Base-by-base conservation (phyloP, 306 rosid species). In the Boehmeria nivea region DNA sequence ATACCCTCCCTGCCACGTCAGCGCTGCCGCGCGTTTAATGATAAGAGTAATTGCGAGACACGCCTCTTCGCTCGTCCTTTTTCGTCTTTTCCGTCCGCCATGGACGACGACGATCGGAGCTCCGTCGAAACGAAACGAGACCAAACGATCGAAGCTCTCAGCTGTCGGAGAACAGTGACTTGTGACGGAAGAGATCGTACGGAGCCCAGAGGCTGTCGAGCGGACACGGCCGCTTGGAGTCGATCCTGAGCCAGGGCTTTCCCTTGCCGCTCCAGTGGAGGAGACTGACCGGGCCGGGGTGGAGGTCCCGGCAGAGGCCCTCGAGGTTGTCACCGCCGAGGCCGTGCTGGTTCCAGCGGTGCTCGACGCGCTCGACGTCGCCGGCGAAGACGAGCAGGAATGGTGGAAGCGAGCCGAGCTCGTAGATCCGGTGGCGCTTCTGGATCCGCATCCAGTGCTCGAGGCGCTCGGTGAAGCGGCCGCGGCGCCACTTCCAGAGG, bases 221-320 rank as follows among this genome's bases (percentile, higher is more conserved):
- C 12, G 95, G 95, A 51, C 97, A 89, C 0, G 94, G 94, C 59
- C 69, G 74, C 66, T 76, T 86, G 0, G 95, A 78, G 70, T 89
- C 94, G 39, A 89, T 67, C 38, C 97, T 70, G 12, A 86, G 78
- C 97, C 97, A 89, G 0, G 97, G 97, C 70, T 89, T 89, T 25
- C 97, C 97, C 24, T 89, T 89, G 3, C 95, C 97, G 56, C 97
- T 89, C 97, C 97, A 89, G 50, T 86, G 97, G 24, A 89, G 76
- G 2, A 89, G 63, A 54, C 97, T 89, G 45, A 82, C 95, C 3
- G 89, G 95, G 14, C 97, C 97, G 1, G 94, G 86, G 24, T 89
- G 97, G 23, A 89, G 82, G 53, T 89, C 79, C 8, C 94, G 65
- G 51, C 97, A 86, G 0, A 83, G 72, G 0, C 95, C 97, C 54